These are phyloP conservation scores for Fagopyrum tataricum DNA, from an alignment of 148 eudicot species.

Conservation along the genomic window DNA sequence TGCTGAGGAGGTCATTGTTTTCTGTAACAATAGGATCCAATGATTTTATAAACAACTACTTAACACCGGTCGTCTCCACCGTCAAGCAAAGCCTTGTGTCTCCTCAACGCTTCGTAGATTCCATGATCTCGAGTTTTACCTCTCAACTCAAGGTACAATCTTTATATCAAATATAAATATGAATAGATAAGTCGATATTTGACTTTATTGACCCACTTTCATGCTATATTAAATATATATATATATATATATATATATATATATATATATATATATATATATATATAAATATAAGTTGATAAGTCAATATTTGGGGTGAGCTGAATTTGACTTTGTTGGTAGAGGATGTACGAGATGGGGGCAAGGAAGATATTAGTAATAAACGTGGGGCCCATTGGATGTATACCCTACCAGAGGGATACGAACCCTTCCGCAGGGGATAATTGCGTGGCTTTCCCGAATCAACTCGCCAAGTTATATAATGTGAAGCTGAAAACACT, in stretches of 20 bases:
- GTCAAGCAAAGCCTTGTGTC: constrained; percentile 35
- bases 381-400: constrained; percentile 93
- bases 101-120: constrained; percentile 45
- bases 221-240: no score
- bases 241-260: no score
- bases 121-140: constrained; percentile 46
- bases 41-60: constrained; percentile 86
- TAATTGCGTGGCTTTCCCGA: constrained; percentile 54
- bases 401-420: constrained; percentile 72
- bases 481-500: constrained; percentile 45
- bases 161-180: no score
- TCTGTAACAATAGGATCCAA: constrained; percentile 81
- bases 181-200: no score
- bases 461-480: constrained; percentile 59
- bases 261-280: no score
- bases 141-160: constrained; percentile 73
- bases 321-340: not conserved
- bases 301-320: no score
- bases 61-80: constrained; percentile 49
- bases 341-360: constrained; percentile 77
- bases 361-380: constrained; percentile 67
- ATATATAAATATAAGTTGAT: no score
- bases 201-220: no score
- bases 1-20: constrained; percentile 44
- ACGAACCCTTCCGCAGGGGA: constrained; percentile 51